Conservation (phyloP, 2,329 filamentous ascomycete species). For the Microsporum ferrugineum region DNA sequence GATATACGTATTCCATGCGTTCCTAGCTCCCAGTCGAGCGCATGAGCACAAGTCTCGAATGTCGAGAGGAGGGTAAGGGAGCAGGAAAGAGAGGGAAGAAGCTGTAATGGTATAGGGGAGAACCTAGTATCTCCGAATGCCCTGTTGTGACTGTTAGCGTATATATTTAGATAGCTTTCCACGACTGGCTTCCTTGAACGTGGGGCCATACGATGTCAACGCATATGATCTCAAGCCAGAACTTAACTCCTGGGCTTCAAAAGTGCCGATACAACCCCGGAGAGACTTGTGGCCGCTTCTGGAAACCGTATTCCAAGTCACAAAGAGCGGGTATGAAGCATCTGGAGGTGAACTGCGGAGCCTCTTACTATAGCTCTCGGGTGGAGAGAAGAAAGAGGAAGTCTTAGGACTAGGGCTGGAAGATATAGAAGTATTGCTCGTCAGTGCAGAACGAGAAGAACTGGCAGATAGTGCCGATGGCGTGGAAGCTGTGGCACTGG, state of each 20-base stretch:
- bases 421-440: slow-evolving; percentile 31
- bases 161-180: background rate
- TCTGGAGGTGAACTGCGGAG: slow-evolving; percentile 5
- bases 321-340: slow-evolving; percentile 60
- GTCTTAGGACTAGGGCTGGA: slow-evolving; percentile 31
- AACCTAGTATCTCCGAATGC: slow-evolving; percentile 56
- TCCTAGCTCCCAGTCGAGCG: slow-evolving; percentile 78
- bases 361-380: slow-evolving; percentile 6
- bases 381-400: slow-evolving; percentile 23
- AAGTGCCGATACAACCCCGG: slow-evolving; percentile 93
- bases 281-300: slow-evolving; percentile 53
- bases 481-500: slow-evolving; percentile 24
- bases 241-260: slow-evolving; percentile 63
- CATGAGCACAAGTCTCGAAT: slow-evolving; percentile 63
- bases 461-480: slow-evolving; percentile 38
- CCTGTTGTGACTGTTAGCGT: slow-evolving; percentile 7
- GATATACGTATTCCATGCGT: slow-evolving; percentile 77
- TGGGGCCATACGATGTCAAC: slow-evolving; percentile 54
- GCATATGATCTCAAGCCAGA: slow-evolving; percentile 68
- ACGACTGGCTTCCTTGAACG: background rate
- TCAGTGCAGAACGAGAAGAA: slow-evolving; percentile 37
- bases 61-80: slow-evolving; percentile 73
- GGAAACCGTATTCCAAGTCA: slow-evolving; percentile 80
- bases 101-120: slow-evolving; percentile 42
- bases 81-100: slow-evolving; percentile 39